Percentiles rank a stretch among this genome's conserved stretches.
Evolutionary conservation across 306 rosid species (phyloP).

Genomic region (Lagenaria siceraria): DNA sequence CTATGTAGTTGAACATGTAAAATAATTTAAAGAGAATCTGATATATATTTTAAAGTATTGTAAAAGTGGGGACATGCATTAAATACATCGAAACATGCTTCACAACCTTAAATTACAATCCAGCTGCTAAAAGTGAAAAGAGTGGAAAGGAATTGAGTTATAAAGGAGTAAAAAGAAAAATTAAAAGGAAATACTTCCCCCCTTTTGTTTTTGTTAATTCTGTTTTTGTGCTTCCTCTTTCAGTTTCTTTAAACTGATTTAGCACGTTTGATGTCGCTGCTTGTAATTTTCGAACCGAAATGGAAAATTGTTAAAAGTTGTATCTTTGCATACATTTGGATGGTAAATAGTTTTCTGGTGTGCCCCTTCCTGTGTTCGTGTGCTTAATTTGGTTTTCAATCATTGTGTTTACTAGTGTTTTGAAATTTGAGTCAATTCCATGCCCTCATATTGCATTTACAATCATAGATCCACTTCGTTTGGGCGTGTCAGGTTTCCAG

Average conservation of each 20-base stretch:
- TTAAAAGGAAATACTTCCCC: background rate
- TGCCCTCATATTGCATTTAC: background rate
- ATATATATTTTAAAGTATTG: background rate
- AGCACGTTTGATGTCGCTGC: background rate
- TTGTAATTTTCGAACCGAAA: background rate
- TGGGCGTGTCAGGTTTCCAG: slow-evolving; percentile 55
- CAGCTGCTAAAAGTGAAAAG: background rate
- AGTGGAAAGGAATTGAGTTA: background rate
- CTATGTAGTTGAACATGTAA: background rate
- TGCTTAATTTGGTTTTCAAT: background rate
- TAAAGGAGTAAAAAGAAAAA: background rate
- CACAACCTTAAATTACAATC: background rate
- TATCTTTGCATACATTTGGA: background rate
- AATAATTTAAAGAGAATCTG: background rate
- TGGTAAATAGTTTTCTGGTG: background rate
- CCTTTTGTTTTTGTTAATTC: background rate
- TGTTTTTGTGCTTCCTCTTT: background rate
- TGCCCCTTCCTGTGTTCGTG: background rate
- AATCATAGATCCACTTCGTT: background rate
- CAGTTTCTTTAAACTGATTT: background rate
- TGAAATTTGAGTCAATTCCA: background rate
- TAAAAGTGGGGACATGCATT: background rate
- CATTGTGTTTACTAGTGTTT: background rate
- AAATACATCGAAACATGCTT: background rate
- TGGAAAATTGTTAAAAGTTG: background rate